Percentiles rank a stretch among this genome's conserved stretches.
Conservation (phyloP, 2,329 filamentous ascomycete species). For the Huntiella bhutanensis region DNA sequence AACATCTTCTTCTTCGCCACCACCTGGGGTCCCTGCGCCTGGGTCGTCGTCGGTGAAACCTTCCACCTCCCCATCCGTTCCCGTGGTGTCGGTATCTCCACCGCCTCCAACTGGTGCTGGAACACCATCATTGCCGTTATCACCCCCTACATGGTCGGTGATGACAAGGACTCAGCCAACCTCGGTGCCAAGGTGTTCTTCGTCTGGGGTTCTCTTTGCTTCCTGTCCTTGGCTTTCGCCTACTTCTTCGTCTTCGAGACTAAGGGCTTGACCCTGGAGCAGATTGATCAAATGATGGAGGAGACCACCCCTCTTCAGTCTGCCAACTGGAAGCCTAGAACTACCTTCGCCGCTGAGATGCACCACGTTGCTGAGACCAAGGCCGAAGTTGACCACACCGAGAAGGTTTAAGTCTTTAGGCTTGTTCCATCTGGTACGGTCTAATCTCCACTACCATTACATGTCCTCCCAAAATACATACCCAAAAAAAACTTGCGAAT, state of each 20-base stretch:
- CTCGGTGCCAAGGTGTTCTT: slow-evolving; percentile 55
- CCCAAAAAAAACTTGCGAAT: no score
- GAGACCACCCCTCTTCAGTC: slow-evolving; percentile 63
- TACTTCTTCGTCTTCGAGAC: slow-evolving; percentile 60
- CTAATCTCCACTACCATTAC: neutral
- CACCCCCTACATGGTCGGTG: slow-evolving; percentile 51
- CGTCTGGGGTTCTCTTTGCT: slow-evolving; percentile 53
- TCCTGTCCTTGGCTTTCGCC: slow-evolving; percentile 38
- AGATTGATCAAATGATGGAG: slow-evolving; percentile 77
- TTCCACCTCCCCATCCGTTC: slow-evolving; percentile 80
- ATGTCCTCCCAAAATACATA: neutral
- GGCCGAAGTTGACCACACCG: slow-evolving; percentile 2
- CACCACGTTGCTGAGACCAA: slow-evolving; percentile 2
- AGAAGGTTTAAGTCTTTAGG: neutral
- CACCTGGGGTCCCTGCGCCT: slow-evolving; percentile 71
- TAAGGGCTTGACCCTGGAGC: slow-evolving; percentile 59
- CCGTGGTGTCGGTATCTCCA: slow-evolving; percentile 70
- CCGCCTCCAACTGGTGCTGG: slow-evolving; percentile 84
- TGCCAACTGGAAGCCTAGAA: slow-evolving; percentile 53
- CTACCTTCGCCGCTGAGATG: slow-evolving; percentile 41
- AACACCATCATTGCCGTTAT: slow-evolving; percentile 56
- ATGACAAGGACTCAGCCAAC: slow-evolving; percentile 35
- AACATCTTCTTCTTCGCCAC: slow-evolving; percentile 87
- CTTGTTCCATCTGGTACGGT: neutral
- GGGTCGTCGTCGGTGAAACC: slow-evolving; percentile 75